Evolutionary conservation across 1,284 basidiomycete genomes (phyloP).

Genomic region (Sanghuangporus sanghuang): DNA sequence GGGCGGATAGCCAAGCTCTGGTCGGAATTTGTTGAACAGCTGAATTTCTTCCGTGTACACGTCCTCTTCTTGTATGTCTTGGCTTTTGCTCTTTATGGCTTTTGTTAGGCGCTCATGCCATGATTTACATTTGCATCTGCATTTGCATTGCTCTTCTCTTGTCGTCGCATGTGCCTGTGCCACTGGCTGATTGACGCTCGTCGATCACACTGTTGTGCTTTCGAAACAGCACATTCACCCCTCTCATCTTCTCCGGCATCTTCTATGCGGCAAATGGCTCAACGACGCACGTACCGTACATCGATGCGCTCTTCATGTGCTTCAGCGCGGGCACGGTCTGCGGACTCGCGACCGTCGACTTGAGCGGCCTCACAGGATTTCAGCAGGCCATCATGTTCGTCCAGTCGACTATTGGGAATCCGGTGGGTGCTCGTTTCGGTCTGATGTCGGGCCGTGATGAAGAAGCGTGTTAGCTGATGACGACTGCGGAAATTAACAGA

Average conservation of each 20-base stretch:
- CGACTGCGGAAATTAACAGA: constrained; percentile 31
- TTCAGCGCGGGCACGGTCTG: constrained; percentile 78
- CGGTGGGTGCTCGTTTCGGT: constrained; percentile 39
- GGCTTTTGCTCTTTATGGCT: neutral
- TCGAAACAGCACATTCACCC: constrained; percentile 68
- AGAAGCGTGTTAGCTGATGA: neutral
- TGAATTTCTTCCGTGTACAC: constrained; percentile 71
- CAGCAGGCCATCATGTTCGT: constrained; percentile 74
- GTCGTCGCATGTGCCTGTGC: neutral
- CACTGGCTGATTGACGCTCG: neutral
- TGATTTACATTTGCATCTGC: neutral
- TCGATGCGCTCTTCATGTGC: constrained; percentile 73
- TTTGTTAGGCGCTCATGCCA: no score
- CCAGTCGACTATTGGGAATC: constrained; percentile 68
- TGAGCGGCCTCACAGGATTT: constrained; percentile 68
- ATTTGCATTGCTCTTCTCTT: neutral
- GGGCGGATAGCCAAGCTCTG: neutral
- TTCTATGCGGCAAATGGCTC: constrained; percentile 70
- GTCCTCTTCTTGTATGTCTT: constrained; percentile 45
- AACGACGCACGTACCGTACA: constrained; percentile 54
- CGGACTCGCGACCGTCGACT: constrained; percentile 69
- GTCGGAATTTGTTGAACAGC: constrained; percentile 27
- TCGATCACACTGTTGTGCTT: no score
- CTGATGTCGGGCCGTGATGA: neutral
- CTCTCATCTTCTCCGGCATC: constrained; percentile 67